Conservation (phyloP, 441 rosid genomes). For the Erysimum pusillum region DNA sequence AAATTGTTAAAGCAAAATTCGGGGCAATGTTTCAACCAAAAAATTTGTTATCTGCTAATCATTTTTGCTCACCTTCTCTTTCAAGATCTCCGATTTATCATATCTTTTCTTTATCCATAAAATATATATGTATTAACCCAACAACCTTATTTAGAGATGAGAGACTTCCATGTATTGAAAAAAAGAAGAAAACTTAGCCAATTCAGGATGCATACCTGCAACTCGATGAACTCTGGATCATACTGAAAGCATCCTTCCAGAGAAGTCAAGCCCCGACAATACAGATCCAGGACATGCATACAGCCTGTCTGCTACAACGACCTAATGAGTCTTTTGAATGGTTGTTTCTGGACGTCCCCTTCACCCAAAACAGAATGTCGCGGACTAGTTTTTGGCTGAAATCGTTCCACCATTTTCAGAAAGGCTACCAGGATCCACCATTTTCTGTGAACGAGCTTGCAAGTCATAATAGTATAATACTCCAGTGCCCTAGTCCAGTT, state of each 20-base stretch:
- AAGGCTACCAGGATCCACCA: conserved; percentile 50
- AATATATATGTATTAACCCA: no score
- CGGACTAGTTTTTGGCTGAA: conserved; percentile 49
- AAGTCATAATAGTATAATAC: conserved; percentile 92
- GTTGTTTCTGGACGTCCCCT: conserved; percentile 65
- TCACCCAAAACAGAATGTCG: conserved; percentile 52
- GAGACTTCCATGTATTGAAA: conserved; percentile 20
- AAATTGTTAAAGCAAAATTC: conserved; percentile 11
- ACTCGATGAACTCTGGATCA: conserved; percentile 83
- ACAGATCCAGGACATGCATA: conserved; percentile 86
- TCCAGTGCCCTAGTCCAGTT: conserved; percentile 94
- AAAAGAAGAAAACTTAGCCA: conserved; percentile 8
- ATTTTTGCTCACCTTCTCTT: conserved; percentile 24
- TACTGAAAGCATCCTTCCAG: conserved; percentile 72
- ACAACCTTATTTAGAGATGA: conserved; percentile 11
- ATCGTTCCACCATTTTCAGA: conserved; percentile 50
- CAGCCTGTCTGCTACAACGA: conserved; percentile 97
- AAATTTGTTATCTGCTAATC: conserved; percentile 18
- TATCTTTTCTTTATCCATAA: conserved; percentile 27
- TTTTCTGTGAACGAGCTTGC: conserved; percentile 80
- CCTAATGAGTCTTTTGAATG: conserved; percentile 90
- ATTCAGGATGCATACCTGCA: conserved; percentile 71
- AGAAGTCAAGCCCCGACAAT: conserved; percentile 88
- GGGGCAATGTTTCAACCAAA: conserved; percentile 18
- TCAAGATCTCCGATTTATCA: conserved; percentile 28